These are phyloP conservation scores for Spencermartinsiella europaea DNA, from an alignment of 805 yeast genomes.

Conservation along the genomic window DNA sequence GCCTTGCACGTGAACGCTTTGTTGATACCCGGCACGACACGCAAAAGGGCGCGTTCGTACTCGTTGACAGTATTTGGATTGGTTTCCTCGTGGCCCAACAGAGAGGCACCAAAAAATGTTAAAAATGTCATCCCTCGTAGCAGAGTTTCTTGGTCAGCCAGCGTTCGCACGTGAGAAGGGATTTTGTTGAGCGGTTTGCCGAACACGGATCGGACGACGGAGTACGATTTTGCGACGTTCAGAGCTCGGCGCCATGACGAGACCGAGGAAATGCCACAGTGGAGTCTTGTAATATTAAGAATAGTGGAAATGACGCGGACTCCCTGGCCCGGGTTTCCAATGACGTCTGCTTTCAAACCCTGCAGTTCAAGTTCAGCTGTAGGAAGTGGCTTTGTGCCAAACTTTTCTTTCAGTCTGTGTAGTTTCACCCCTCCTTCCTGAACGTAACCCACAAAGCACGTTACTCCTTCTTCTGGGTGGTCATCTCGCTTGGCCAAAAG, in stretches of 20 bases:
- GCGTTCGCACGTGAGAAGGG: constrained; percentile 26
- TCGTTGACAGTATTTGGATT: constrained; percentile 4
- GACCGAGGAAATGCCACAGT: constrained; percentile 23
- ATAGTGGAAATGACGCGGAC: constrained; percentile 29
- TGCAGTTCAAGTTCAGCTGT: constrained; percentile 30
- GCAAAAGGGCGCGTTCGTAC: constrained; percentile 20
- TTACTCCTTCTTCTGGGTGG: constrained; percentile 17
- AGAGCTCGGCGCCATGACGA: constrained; percentile 24
- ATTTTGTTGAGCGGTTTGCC: constrained; percentile 20
- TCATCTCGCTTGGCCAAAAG: constrained; percentile 26
- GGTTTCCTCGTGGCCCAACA: constrained; percentile 26
- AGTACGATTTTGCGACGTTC: constrained; percentile 23
- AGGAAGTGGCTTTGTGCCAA: constrained; percentile 30
- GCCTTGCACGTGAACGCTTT: constrained; percentile 26
- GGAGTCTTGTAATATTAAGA: constrained; percentile 26
- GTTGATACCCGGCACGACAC: constrained; percentile 27
- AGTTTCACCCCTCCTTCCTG: constrained; percentile 24
- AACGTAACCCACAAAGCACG: constrained; percentile 28
- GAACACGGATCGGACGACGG: constrained; percentile 25
- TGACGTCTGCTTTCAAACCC: constrained; percentile 21
- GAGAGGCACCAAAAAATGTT: constrained; percentile 20
- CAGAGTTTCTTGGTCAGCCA: constrained; percentile 25
- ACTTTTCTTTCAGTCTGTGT: constrained; percentile 27
- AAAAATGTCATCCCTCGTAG: constrained; percentile 23
- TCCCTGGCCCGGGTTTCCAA: constrained; percentile 23